Evolutionary conservation across 2,329 filamentous ascomycete genomes (phyloP), one percentile per base, ranked within the genome.

Genomic region (Capronia epimyces): DNA sequence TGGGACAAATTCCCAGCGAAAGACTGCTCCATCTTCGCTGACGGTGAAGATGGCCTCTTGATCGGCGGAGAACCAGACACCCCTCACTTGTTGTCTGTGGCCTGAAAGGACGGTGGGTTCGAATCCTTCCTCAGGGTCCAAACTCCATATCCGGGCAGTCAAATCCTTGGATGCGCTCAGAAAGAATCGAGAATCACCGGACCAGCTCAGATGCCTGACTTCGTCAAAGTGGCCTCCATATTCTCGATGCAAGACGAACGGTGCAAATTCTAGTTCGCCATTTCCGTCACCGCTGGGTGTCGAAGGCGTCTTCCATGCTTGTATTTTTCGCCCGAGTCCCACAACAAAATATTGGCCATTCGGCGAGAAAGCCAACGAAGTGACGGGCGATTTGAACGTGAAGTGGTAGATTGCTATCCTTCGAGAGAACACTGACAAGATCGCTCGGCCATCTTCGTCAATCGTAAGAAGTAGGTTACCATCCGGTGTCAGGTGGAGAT

Each of bases 41-140:
- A 95, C 82, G 0, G 93, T 97, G 67, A 93, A 98, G 47, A 98
- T 95, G 37, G 82, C 88, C 71, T 98, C 94, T 66, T 98, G 93
- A 61, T 95, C 84, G 55, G 86, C 83, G 0, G 90, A 94, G 66
- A 98, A 98, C 83, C 89, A 98, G n/a, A 90, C 90, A n/a, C 86
- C 88, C 48, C 94, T 78, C 2, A 98, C 87, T 13, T 81, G 84
- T 68, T 96, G 89, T 66, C 89, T 84, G 70, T 98, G 94, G 1
- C 93, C 93, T 2, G 89, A 85, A 55, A 98, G 73, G 13, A 90
- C 88, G 1, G 93, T 98, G 0, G 91, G 89, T 43, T 83, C 81
- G 69, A 97, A 97, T 1, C 86, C 87, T 54, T 91, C 87, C 63
- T 95, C 89, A 1, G 83, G 78, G 60, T 94, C 80, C 59, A 96